Conservation (phyloP, 2,329 filamentous ascomycete species). For the Gliomastix tumulicola region DNA sequence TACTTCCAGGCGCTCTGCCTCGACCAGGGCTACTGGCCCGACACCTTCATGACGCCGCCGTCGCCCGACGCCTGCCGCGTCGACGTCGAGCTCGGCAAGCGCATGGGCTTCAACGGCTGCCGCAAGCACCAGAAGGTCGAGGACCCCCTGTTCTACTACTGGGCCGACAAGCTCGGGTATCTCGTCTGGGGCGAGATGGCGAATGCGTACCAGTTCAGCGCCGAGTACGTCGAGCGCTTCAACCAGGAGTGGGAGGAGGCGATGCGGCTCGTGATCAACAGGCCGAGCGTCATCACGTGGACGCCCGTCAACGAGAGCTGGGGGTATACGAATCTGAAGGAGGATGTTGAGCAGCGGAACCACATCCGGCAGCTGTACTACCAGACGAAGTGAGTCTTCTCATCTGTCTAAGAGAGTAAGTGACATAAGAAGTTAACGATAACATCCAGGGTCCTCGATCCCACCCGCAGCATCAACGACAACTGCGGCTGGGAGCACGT, state of each 20-base stretch:
- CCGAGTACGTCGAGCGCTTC: slow-evolving; percentile 52
- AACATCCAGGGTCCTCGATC: slow-evolving; percentile 40
- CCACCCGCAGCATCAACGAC: slow-evolving; percentile 59
- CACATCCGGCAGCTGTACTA: slow-evolving; percentile 59
- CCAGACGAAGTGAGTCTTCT: slow-evolving; percentile 45
- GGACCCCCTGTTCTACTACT: slow-evolving; percentile 53
- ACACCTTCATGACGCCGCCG: slow-evolving; percentile 53
- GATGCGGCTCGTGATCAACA: slow-evolving; percentile 58
- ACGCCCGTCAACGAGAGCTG: slow-evolving; percentile 59
- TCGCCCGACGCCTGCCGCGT: slow-evolving; percentile 32
- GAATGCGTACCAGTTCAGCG: slow-evolving; percentile 56
- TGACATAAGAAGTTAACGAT: slow-evolving; percentile 16
- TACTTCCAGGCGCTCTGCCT: slow-evolving; percentile 54
- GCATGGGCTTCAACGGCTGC: slow-evolving; percentile 59
- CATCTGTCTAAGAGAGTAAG: too few relatives aligned
- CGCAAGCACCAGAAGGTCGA: slow-evolving; percentile 61
- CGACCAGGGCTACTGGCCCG: slow-evolving; percentile 59
- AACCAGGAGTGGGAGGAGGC: slow-evolving; percentile 58
- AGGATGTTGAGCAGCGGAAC: slow-evolving; percentile 51
- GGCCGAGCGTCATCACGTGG: slow-evolving; percentile 58
- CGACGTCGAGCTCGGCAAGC: slow-evolving; percentile 50
- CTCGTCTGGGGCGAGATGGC: slow-evolving; percentile 60
- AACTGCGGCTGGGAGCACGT: slow-evolving; percentile 70
- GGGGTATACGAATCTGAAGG: slow-evolving; percentile 54
- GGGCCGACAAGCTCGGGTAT: slow-evolving; percentile 53